Base-by-base conservation (phyloP, 2,329 filamentous ascomycete species). In the Penicillium verrucosum region DNA sequence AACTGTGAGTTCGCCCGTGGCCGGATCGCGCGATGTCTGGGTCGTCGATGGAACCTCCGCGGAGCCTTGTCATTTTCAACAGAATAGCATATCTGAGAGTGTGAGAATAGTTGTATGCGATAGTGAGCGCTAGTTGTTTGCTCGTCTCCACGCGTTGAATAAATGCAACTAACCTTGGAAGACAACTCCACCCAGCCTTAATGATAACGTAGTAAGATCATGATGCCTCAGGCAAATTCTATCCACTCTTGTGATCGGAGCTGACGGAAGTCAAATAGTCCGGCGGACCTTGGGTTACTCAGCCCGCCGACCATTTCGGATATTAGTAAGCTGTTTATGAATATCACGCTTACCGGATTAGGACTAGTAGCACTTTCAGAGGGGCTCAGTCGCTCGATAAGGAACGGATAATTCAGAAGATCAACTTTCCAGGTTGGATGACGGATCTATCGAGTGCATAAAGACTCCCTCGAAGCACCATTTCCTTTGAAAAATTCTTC, bases 61-160 rank as follows among this genome's bases (percentile, higher is more conserved):
- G 73, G 67, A 76, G 69, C 67, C 75, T 74, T 51, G 73, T 77
- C 75, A 77, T 77, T 43, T 65, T 74, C 53, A 60, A 36, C 54
- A 41, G 45, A 46, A 11, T 51, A 56, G 60, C 73, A 75, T 74
- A 51, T 61, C 69, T 67, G 36, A 45, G 2, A 50, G 48, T 34
- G 23, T 50, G 32, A 27, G 5, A 36, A 54, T 21, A 27, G 34
- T n/a, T 30, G 34, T 45, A 45, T 27, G 48, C 4, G 29, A 21
- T 5, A 6, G 23, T 36, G n/a, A 16, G 10, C 23, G 34, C 25
- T 30, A 48, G 16, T 30, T 11, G 32, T 18, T 7, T 34, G 30
- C 32, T 36, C 16, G 37, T 23, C 12, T 27, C 25, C 49, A 23
- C 32, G 46, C 42, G 29, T 49, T 49, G 41, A 51, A 44, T 49